Percentiles rank a stretch among this genome's conserved stretches.
phyloP scores from a whole-genome alignment of 257 asterid species.

The Rubia yunnanensis region DNA sequence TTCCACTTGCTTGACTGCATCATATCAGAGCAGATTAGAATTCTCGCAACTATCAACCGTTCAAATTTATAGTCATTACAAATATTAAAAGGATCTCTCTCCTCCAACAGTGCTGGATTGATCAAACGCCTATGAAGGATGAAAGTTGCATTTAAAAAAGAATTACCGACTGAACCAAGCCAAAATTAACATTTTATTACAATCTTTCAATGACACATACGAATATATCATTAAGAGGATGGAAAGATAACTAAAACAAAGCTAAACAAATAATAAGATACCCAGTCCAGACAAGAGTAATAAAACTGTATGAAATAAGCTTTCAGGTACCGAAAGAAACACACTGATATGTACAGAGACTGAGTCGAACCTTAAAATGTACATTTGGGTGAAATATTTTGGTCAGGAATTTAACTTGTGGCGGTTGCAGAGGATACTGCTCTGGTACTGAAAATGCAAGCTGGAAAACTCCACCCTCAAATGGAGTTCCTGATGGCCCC shows the following conservation, averaged over 20 bases:
- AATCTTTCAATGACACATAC: not conserved
- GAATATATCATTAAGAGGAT: not conserved
- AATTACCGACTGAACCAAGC: not conserved
- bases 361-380: constrained; percentile 73
- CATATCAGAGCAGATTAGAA: not conserved
- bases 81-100: not conserved
- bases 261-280: not conserved
- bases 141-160: not conserved
- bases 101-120: not conserved
- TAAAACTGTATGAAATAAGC: not conserved
- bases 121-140: not conserved
- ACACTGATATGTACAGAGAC: not conserved
- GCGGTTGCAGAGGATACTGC: constrained; percentile 98
- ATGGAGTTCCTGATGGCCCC: constrained; percentile 99
- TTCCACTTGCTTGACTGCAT: not conserved
- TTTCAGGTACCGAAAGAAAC: not conserved
- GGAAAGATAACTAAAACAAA: not conserved
- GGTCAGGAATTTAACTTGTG: constrained; percentile 97
- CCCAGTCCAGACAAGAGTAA: not conserved
- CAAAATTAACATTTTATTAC: not conserved
- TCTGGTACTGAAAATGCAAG: constrained; percentile 95
- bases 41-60: not conserved
- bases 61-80: not conserved
- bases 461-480: constrained; percentile 96
- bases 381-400: constrained; percentile 98